These are phyloP conservation scores for Yamadazyma scolyti DNA, from an alignment of 805 yeast genomes.

Conservation along the genomic window DNA sequence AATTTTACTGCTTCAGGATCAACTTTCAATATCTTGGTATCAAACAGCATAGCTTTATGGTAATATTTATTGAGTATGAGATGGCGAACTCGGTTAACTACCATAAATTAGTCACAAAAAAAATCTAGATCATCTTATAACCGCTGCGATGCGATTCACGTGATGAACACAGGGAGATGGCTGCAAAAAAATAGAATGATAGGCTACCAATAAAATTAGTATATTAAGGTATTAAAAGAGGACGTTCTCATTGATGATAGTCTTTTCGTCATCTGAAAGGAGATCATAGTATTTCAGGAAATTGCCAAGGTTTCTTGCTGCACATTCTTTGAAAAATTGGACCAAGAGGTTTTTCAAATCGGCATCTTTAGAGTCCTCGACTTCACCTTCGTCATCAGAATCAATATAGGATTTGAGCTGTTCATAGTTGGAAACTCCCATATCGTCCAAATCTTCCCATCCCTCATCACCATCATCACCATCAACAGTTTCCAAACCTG, in stretches of 20 bases:
- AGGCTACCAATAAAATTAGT: not conserved
- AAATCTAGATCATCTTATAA: too few species aligned
- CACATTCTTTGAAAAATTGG: constrained; percentile 55
- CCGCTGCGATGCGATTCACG: not conserved
- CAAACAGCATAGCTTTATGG: constrained; percentile 15
- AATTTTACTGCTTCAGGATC: constrained; percentile 52
- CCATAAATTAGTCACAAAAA: not conserved
- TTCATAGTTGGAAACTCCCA: constrained; percentile 60
- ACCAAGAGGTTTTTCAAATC: constrained; percentile 41
- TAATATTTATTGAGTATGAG: too few species aligned
- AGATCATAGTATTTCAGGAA: constrained; percentile 50
- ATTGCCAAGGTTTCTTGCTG: constrained; percentile 44
- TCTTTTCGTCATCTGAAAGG: constrained; percentile 53
- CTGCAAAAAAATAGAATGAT: not conserved
- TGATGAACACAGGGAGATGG: too few species aligned
- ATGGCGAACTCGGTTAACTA: too few species aligned
- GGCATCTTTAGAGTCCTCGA: constrained; percentile 22
- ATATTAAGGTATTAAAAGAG: constrained; percentile 21
- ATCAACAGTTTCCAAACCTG: constrained; percentile 39
- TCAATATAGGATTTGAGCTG: constrained; percentile 57
- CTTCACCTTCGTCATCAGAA: constrained; percentile 38
- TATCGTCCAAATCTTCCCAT: constrained; percentile 76
- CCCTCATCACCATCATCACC: constrained; percentile 49
- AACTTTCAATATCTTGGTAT: constrained; percentile 47
- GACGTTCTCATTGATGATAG: constrained; percentile 46